phyloP scores from a whole-genome alignment of 495 filamentous ascomycete species.

The Penicillium fimorum region DNA sequence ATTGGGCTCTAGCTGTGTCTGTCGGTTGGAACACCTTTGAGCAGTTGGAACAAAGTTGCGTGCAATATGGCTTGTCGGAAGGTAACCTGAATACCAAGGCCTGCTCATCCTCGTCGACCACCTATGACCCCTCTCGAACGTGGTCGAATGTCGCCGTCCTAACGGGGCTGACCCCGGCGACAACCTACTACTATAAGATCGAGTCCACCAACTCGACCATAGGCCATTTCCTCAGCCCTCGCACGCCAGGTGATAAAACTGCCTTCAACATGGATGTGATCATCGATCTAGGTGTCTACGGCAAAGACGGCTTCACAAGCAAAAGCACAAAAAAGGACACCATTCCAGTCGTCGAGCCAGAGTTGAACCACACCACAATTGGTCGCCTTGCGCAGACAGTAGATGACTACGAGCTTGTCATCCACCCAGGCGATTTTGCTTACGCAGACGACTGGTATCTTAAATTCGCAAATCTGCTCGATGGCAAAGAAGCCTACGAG shows the following conservation, averaged over 20 bases:
- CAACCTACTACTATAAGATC: slow-evolving; percentile 56
- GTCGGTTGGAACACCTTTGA: slow-evolving; percentile 57
- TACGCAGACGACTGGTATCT: slow-evolving; percentile 56
- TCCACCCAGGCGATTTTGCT: slow-evolving; percentile 57
- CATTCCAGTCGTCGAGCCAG: slow-evolving; percentile 51
- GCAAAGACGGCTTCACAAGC: slow-evolving; percentile 55
- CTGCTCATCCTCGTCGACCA: slow-evolving; percentile 42
- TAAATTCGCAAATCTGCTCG: slow-evolving; percentile 35
- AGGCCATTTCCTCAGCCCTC: slow-evolving; percentile 55
- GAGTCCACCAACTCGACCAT: slow-evolving; percentile 55
- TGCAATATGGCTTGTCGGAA: slow-evolving; percentile 43
- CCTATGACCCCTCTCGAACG: slow-evolving; percentile 50
- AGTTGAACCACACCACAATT: slow-evolving; percentile 63
- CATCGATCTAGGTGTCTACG: slow-evolving; percentile 58
- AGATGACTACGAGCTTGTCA: slow-evolving; percentile 57
- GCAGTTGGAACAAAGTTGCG: slow-evolving; percentile 38
- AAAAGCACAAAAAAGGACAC: slow-evolving; percentile 50
- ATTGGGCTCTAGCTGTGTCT: slow-evolving; percentile 43
- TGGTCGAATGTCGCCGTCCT: slow-evolving; percentile 51
- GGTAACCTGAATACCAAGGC: slow-evolving; percentile 25
- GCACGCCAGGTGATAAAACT: slow-evolving; percentile 45
- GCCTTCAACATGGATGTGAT: slow-evolving; percentile 50
- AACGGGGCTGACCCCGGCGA: slow-evolving; percentile 43
- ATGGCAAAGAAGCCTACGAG: slow-evolving; percentile 49
- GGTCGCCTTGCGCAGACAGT: slow-evolving; percentile 52